Evolutionary conservation across 192 early-diverging fungal species (phyloP).

Genomic region (Coemansia asiatica): DNA sequence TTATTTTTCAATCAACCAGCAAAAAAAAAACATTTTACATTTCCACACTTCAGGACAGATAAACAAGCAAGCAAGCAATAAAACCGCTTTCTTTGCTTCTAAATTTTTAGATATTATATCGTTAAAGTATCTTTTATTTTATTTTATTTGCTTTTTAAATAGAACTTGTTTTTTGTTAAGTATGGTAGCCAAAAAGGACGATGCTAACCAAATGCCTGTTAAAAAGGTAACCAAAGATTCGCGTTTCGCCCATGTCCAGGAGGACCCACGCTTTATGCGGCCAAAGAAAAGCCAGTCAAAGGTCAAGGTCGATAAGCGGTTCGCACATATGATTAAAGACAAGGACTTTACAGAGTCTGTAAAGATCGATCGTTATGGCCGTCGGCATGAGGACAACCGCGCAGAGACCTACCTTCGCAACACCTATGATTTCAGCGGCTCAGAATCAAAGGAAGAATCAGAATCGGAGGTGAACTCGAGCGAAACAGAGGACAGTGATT

Average conservation of each 20-base stretch:
- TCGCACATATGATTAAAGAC: constrained; percentile 75
- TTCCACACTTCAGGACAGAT: neutral
- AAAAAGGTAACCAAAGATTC: constrained; percentile 62
- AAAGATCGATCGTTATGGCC: constrained; percentile 51
- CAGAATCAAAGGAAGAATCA: constrained; percentile 18
- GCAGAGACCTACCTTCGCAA: constrained; percentile 36
- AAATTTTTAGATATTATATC: neutral
- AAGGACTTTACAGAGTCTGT: constrained; percentile 61
- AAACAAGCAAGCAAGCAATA: neutral
- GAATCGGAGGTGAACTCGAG: constrained; percentile 14
- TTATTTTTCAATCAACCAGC: neutral
- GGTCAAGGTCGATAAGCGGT: constrained; percentile 86
- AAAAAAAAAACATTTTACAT: neutral
- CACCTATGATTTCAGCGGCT: constrained; percentile 59
- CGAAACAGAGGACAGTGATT: neutral
- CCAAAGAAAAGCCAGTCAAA: constrained; percentile 81
- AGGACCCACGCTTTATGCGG: constrained; percentile 78
- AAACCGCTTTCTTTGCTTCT: neutral
- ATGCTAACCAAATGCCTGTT: constrained; percentile 30
- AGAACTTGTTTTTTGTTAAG: neutral
- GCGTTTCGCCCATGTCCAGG: constrained; percentile 75
- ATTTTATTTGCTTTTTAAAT: neutral
- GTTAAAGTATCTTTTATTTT: neutral
- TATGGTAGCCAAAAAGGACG: constrained; percentile 40
- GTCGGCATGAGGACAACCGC: constrained; percentile 31